Conservation (phyloP, 139 green algal genomes). For the Zygnema cylindricum region DNA sequence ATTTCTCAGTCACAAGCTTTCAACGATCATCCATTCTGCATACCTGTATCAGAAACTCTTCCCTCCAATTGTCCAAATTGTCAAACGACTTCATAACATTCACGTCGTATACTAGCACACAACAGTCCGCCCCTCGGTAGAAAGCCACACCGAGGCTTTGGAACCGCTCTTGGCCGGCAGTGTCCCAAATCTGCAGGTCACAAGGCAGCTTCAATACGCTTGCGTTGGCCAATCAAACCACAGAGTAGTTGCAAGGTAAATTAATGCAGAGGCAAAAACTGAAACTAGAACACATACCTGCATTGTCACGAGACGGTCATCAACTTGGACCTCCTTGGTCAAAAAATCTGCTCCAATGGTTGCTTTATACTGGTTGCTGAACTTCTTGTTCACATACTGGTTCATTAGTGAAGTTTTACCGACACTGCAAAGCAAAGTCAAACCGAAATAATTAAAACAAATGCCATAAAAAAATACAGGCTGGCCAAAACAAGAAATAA, state of each 20-base stretch:
- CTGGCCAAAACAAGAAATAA: slow-evolving; percentile 20
- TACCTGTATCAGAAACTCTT: slow-evolving; percentile 97
- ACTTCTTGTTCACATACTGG: slow-evolving; percentile 98
- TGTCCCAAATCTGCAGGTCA: slow-evolving; percentile 96
- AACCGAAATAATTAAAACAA: slow-evolving; percentile 21
- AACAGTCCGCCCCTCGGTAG: slow-evolving; percentile 97
- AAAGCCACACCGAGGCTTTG: slow-evolving; percentile 96
- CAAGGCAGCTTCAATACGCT: too few species aligned
- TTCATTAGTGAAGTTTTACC: slow-evolving; percentile 99
- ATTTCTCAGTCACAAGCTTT: too few species aligned
- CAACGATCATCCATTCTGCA: not conserved
- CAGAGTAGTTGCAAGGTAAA: too few species aligned
- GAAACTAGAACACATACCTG: slow-evolving; percentile 31
- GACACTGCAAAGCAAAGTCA: slow-evolving; percentile 72
- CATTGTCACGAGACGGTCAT: slow-evolving; percentile 97
- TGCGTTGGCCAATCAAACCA: too few species aligned
- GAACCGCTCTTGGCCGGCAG: slow-evolving; percentile 96
- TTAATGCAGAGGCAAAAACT: too few species aligned
- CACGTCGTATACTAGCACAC: slow-evolving; percentile 97
- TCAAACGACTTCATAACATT: slow-evolving; percentile 96
- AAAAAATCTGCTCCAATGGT: slow-evolving; percentile 99
- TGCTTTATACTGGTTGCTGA: slow-evolving; percentile 98
- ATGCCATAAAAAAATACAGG: too few species aligned
- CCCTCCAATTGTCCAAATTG: slow-evolving; percentile 95
- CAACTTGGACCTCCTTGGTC: slow-evolving; percentile 97